Evolutionary conservation across 768 basidiomycete genomes (phyloP), one percentile per base, ranked within the genome.

Genomic region (Zangia roseola): DNA sequence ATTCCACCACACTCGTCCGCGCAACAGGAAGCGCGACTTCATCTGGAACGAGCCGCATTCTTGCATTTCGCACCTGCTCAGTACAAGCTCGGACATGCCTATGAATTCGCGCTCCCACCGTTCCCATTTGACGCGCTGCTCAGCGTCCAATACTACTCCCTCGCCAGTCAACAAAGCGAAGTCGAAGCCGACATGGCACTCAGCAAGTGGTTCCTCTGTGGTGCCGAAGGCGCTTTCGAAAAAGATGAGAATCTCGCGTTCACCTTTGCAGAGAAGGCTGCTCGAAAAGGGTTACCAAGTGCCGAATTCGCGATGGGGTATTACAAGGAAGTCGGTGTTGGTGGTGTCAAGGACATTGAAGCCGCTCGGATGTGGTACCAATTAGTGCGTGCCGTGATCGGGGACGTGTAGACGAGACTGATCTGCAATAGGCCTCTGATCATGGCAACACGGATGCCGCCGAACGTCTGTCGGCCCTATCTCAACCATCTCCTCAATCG

Each of bases 231-330:
- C 8, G 70, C 74, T 13, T 94, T 97, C 57, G 89, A 90, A 33
- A 92, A 93, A 68, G 91, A 94, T 64, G 93, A 97, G 63, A 71
- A 64, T 2, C 76, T 97, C 4, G 94, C 95, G 2, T 81, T 81
- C 55, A 88, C 85, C 0, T 98, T 95, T 69, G 95, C 95, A 0
- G 86, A 91, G 54, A 94, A 95, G 69, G 87, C 89, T 0, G 86
- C 87, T 0, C 64, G 72, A 40, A 88, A 84, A 57, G 87, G 84
- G 0, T 71, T 95, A 37, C 76, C 89, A 1, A 84, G 79, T 47
- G 95, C 91, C 0, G 89, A 94, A 65, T 97, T 97, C 64, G 95
- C 94, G 1, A 86, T 97, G 81, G 95, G 94, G 1, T 97, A 97
- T 64, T 98, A 95, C 63, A 78, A 77, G 31, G 94, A 97, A 67